These are phyloP conservation scores for Myxozyma geophila DNA, from an alignment of 805 yeast species.

Conservation along the genomic window DNA sequence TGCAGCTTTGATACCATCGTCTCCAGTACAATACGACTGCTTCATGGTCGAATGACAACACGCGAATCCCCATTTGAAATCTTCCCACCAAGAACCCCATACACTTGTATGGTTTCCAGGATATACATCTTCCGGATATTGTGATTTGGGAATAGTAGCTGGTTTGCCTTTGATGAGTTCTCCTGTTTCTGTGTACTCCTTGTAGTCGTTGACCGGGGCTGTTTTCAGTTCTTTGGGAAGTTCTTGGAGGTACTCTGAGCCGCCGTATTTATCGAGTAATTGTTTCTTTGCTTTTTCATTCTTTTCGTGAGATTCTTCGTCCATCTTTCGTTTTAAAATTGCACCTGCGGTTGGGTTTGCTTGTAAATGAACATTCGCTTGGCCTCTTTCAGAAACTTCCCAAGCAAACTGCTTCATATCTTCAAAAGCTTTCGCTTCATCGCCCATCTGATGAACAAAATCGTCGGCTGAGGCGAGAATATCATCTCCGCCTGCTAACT, in stretches of 20 bases:
- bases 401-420: slow-evolving; percentile 57
- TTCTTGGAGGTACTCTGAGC: slow-evolving; percentile 34
- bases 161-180: slow-evolving; percentile 22
- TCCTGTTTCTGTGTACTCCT: slow-evolving; percentile 27
- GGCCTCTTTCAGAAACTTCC: slow-evolving; percentile 47
- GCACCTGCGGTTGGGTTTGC: slow-evolving; percentile 56
- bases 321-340: slow-evolving; percentile 46
- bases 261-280: slow-evolving; percentile 51
- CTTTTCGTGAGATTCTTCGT: slow-evolving; percentile 42
- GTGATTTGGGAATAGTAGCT: slow-evolving; percentile 37
- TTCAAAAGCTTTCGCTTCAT: slow-evolving; percentile 59
- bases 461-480: slow-evolving; percentile 53
- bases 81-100: slow-evolving; percentile 53
- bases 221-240: slow-evolving; percentile 25
- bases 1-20: slow-evolving; percentile 36
- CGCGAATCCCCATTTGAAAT: slow-evolving; percentile 52
- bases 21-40: slow-evolving; percentile 47
- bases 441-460: slow-evolving; percentile 46
- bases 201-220: slow-evolving; percentile 11
- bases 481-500: slow-evolving; percentile 45
- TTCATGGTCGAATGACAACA: slow-evolving; percentile 49
- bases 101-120: slow-evolving; percentile 50
- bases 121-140: slow-evolving; percentile 48
- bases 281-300: slow-evolving; percentile 44
- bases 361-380: slow-evolving; percentile 43